Evolutionary conservation across 805 yeast genomes (phyloP).

Genomic region (Candida boidinii): DNA sequence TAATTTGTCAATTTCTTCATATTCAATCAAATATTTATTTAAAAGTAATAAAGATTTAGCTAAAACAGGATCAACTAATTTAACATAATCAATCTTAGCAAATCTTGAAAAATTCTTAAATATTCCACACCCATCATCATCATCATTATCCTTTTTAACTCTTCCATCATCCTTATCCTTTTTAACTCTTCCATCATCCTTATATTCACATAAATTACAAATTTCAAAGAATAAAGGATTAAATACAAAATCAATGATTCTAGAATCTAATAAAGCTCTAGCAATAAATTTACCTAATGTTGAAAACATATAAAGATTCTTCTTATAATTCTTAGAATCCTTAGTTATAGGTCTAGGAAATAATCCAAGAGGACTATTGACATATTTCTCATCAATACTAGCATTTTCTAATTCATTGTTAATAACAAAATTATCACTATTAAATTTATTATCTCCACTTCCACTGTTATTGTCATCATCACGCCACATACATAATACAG

Average conservation of each 20-base stretch:
- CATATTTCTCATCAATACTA: conserved; percentile 26
- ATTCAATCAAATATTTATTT: conserved; percentile 28
- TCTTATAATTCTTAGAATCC: conserved; percentile 27
- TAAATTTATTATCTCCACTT: conserved; percentile 5
- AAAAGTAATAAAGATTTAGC: conserved; percentile 51
- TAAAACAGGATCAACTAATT: conserved; percentile 47
- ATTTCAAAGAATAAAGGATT: conserved; percentile 55
- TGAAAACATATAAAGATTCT: conserved; percentile 44
- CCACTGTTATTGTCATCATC: conserved; percentile 23
- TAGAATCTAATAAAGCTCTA: conserved; percentile 76
- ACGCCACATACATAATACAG: conserved; percentile 64
- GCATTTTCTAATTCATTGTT: too few relatives aligned
- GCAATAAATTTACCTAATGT: conserved; percentile 80
- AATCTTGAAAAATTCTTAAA: conserved; percentile 6
- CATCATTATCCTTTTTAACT: conserved; percentile 4
- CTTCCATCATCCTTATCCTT: conserved; percentile 6
- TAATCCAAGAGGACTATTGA: conserved; percentile 41
- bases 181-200: conserved; percentile 3
- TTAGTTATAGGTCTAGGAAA: conserved; percentile 58
- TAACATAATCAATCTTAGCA: conserved; percentile 29
- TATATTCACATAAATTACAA: conserved; percentile 8
- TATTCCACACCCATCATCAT: too few relatives aligned
- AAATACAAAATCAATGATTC: conserved; percentile 78
- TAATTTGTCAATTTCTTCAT: conserved; percentile 5
- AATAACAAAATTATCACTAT: conserved; percentile 3